Evolutionary conservation across 2,329 filamentous ascomycete genomes (phyloP), one percentile per base, ranked within the genome.

Genomic region (Sporothrix dimorphospora): DNA sequence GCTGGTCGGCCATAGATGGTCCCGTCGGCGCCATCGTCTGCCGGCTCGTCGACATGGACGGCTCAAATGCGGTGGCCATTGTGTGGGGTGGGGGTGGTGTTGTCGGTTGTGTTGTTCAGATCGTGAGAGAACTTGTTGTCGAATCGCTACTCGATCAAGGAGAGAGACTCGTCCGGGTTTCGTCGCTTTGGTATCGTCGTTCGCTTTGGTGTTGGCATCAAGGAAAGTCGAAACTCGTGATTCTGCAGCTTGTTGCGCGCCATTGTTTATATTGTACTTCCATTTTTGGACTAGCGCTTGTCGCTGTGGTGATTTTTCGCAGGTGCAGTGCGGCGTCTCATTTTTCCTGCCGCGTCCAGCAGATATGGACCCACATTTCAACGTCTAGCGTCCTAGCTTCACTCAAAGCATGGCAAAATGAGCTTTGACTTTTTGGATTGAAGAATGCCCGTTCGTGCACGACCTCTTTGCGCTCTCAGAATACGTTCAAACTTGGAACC

Each of bases 1-100:
- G 89, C 67, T 89, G 89, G 80, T 94, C 92, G 55, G 81, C 85
- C 7, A 93, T 89, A 7, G 90, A 92, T 16, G 89, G 87, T 55
- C 85, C 88, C 63, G 85, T 83, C 53, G 89, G 85, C 40, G 87
- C 85, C 74, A 88, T 82, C 19, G 88, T 87, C 75, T 87, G 88
- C 77, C 89, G 85, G 81, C 88, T 90, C 71, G 87, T 88, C 14
- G 91, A 92, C 76, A 91, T 85, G 1, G 91, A 91, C 9, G 90
- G 86, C 76, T 93, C 91, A 77, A 94, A 94, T 74, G 87, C 83
- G 45, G 86, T 87, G 40, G 86, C 80, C 85, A 90, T 91, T 11
- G 27, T 69, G 34, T 2, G n/a, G 1, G 14, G 30, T 14, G 21
- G n/a, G 19, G 14, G 16, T 8, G 8, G 1, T 40, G 38, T 34